Percentiles rank a stretch among this genome's conserved stretches.
Conservation (phyloP, 2,329 filamentous ascomycete species). For the Calonectria leucothoes region DNA sequence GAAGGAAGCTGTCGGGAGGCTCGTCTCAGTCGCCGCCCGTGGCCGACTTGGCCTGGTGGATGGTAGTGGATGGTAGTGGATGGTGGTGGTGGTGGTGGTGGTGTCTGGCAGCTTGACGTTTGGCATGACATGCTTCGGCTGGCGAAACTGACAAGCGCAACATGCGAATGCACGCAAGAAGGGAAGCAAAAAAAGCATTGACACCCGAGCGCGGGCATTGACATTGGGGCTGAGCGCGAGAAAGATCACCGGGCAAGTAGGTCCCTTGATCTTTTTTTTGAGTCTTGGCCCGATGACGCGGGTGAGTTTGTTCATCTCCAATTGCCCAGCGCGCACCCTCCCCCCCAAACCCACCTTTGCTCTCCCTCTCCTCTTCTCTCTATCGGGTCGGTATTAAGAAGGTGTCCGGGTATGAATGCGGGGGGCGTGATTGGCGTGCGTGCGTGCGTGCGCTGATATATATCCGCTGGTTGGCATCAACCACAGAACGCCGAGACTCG, state of each 20-base stretch:
- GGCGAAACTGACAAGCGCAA: background rate
- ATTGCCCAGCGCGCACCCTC: background rate
- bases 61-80: too few species aligned
- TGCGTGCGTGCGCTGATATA: background rate
- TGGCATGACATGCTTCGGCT: constrained; percentile 1
- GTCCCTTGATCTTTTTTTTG: background rate
- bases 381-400: background rate
- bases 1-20: constrained; percentile 4
- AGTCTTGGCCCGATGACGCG: background rate
- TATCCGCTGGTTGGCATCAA: constrained; percentile 2
- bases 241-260: background rate
- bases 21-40: constrained; percentile 31
- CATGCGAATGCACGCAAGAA: background rate
- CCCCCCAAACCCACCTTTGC: background rate
- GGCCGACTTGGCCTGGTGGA: too few species aligned
- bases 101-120: constrained; percentile 7
- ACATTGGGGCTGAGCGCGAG: background rate
- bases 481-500: background rate
- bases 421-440: background rate
- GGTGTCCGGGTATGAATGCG: background rate
- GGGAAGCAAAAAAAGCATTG: background rate
- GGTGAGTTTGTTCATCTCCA: background rate
- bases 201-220: background rate
- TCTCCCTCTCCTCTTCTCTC: background rate
- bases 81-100: too few species aligned